Base-by-base conservation (phyloP, 345 rosid genomes). In the Citrus hindsii region DNA sequence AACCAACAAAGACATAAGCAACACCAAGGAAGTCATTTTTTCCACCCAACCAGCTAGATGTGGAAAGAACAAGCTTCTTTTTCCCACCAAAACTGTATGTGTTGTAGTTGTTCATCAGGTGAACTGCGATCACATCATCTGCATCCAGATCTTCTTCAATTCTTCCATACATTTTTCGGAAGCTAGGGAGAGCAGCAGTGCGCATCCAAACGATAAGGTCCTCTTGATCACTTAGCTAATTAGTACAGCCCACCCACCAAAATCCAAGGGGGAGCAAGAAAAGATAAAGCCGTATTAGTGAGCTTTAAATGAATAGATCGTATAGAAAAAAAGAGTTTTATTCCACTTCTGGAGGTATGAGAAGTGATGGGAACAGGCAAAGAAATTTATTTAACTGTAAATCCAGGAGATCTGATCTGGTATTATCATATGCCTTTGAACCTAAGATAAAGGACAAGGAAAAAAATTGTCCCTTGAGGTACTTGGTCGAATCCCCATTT, bases 131-230 rank as follows among this genome's bases (percentile, higher is more conserved):
- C 22, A 84, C 79, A 32, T 87, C 93, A 67, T 85, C 91, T 55
- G 67, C 92, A 42, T 89, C 85, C 81, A 93, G 80, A 71, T 93
- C 93, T 80, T 89, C 90, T 85, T 91, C 98, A 32, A 93, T 92
- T 85, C 90, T 84, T 72, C 98, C 98, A 80, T 92, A 93, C 72
- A 92, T 38, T 83, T 93, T 93, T 67, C 92, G 81, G 83, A 93
- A 93, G 88, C 90, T 89, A 69, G 94, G 93, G n/a, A 90, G 83
- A 30, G 98, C 98, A 80, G 98, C 87, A 78, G 90, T 86, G 38
- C 94, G 90, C 96, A 93, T 91, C 98, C 98, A 92, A 42, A 93
- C 90, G 6, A 93, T 88, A 66, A 93, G 88, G 86, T 93, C 98
- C 89, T 93, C 98, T 83, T 93, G 94, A 75, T 90, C 86, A 51